Evolutionary conservation across 192 early-diverging fungal species (phyloP).

Genomic region (Rhizoclosmatium globosum): DNA sequence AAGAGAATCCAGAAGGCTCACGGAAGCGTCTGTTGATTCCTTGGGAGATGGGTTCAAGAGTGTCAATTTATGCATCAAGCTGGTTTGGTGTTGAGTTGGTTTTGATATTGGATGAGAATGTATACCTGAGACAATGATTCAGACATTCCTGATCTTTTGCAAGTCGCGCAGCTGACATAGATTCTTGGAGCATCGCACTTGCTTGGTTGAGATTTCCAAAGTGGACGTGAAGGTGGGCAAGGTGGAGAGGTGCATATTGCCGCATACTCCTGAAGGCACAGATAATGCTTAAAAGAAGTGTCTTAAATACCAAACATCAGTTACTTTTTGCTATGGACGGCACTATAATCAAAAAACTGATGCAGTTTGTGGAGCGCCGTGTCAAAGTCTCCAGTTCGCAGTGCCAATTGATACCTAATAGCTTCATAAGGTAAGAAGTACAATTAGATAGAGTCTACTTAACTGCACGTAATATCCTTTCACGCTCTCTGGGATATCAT

Average conservation of each 20-base stretch:
- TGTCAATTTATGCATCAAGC: no score
- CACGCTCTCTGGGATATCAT: neutral
- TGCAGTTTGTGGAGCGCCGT: slow-evolving; percentile 7
- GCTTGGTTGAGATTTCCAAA: slow-evolving; percentile 8
- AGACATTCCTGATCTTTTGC: slow-evolving; percentile 18
- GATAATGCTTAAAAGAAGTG: neutral
- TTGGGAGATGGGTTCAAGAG: no score
- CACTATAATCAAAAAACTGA: slow-evolving; percentile 21
- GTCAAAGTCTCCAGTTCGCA: neutral
- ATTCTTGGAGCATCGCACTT: neutral
- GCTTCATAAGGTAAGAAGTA: neutral
- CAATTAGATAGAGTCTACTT: neutral
- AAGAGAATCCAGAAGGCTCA: no score
- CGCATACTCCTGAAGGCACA: neutral
- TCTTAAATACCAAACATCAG: neutral
- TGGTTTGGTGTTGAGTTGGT: no score
- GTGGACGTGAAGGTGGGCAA: neutral
- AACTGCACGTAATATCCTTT: slow-evolving; percentile 22
- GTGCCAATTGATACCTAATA: neutral
- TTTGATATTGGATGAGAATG: no score
- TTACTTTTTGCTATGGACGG: slow-evolving; percentile 15
- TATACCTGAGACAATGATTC: neutral
- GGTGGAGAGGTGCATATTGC: slow-evolving; percentile 10
- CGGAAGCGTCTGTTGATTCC: no score
- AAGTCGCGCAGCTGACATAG: slow-evolving; percentile 1